Base-by-base conservation (phyloP, 331 rosid species). In the Quercus phellos region DNA sequence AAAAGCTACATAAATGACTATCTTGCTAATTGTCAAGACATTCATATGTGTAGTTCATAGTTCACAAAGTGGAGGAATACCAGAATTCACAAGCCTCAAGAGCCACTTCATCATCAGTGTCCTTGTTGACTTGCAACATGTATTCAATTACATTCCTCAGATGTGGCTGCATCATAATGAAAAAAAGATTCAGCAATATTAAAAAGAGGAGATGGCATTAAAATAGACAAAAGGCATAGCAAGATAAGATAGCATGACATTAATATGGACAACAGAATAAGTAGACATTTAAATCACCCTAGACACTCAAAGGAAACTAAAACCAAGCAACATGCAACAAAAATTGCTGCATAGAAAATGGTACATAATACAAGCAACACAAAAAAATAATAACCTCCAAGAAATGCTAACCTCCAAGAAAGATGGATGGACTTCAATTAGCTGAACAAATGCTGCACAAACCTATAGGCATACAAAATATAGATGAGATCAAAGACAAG, bases 71-170 rank as follows among this genome's bases (percentile, higher is more conserved):
- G 54, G 30, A 73, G 24, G 27, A 74, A 68, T 93, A 95, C 99
- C 99, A 96, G 85, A 96, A 96, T 93, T 96, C 99, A 88, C 99
- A 96, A 69, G 99, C 90, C 86, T 96, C 97, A 72, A 96, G 99
- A 56, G 99, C 93, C 43, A 96, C 99, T 84, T 96, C 99, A 12
- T 96, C 98, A 81, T 96, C 98, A 9, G 80, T 71, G 77, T 96
- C 99, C 84, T 93, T 90, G 88, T 96, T 96, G 83, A 96, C 99
- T 93, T 84, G 99, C 83, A 96, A 78, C 98, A 96, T 96, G 90
- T 96, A 91, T 78, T 91, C 97, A 54, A 96, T 88, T 68, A 96
- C 89, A 81, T 88, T 91, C 85, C 84, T 86, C 82, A 96, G 82
- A 79, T 93, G 98, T 46, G 94, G 94, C 99, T 96, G 96, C 90